Conservation (phyloP, 495 filamentous ascomycete species). For the Penicillium simplicissimum region DNA sequence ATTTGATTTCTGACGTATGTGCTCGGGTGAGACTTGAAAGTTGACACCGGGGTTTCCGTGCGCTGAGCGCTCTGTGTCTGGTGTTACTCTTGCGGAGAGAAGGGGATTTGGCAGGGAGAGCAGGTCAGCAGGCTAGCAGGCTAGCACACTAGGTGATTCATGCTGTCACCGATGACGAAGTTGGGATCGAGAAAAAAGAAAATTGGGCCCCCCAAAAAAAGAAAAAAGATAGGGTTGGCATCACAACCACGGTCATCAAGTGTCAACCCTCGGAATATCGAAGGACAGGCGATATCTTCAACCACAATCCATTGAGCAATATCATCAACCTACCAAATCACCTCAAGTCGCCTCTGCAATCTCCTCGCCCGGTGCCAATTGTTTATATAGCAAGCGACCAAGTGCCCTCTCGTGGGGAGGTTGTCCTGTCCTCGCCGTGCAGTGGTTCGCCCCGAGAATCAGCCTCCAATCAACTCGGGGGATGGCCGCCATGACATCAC, state of each 20-base stretch:
- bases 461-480: conserved; percentile 17
- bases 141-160: conserved; percentile 19
- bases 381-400: conserved; percentile 28
- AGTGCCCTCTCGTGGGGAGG: not conserved
- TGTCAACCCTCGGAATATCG: not conserved
- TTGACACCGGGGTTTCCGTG: not conserved
- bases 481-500: conserved; percentile 27
- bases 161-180: conserved; percentile 37
- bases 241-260: not conserved
- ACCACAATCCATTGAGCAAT: not conserved
- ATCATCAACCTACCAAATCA: not conserved
- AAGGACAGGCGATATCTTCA: not conserved
- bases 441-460: conserved; percentile 10
- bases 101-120: not conserved
- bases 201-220: not conserved
- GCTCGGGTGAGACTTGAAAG: not conserved
- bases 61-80: not conserved
- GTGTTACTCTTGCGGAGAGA: not conserved
- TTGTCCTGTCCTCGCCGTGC: conserved; percentile 17
- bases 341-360: not conserved
- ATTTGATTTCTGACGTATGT: not conserved
- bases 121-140: conserved; percentile 7
- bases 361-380: conserved; percentile 6
- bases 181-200: not conserved
- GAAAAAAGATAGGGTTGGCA: not conserved